phyloP scores from a whole-genome alignment of 306 rosid species.

The Adenanthera pavonina region DNA sequence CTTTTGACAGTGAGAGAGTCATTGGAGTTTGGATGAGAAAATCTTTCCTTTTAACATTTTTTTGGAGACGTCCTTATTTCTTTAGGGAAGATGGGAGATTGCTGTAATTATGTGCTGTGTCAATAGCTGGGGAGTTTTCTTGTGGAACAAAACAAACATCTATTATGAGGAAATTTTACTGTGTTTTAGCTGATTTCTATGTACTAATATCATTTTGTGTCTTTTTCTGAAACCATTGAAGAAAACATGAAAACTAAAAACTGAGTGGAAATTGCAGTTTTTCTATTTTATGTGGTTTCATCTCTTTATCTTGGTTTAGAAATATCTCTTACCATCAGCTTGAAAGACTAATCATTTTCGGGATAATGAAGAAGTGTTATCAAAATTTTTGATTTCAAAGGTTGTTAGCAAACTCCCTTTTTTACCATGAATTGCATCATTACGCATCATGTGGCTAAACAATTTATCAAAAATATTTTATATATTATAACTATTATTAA shows the following conservation, averaged over 20 bases:
- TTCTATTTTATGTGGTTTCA: background rate
- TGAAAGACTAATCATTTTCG: no score
- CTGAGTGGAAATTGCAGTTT: background rate
- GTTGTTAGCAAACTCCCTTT: background rate
- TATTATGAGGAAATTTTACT: conserved; percentile 41
- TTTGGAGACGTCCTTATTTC: conserved; percentile 28
- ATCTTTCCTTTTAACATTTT: conserved; percentile 37
- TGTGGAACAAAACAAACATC: conserved; percentile 34
- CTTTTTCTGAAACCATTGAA: background rate
- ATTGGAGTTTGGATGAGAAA: conserved; percentile 53
- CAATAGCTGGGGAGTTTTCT: conserved; percentile 51
- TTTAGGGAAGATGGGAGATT: conserved; percentile 44
- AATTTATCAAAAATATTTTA: no score
- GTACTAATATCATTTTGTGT: background rate
- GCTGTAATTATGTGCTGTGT: conserved; percentile 54
- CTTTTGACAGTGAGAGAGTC: conserved; percentile 50
- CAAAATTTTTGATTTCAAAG: no score
- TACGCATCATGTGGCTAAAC: background rate
- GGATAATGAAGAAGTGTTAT: no score
- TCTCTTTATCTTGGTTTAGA: no score
- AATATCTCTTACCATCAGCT: no score
- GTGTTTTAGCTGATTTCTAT: conserved; percentile 41
- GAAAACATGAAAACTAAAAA: background rate
- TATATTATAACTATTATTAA: no score
- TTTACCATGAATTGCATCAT: background rate